Conservation (phyloP, 495 filamentous ascomycete genomes). For the Astrocystis sublimbata region DNA sequence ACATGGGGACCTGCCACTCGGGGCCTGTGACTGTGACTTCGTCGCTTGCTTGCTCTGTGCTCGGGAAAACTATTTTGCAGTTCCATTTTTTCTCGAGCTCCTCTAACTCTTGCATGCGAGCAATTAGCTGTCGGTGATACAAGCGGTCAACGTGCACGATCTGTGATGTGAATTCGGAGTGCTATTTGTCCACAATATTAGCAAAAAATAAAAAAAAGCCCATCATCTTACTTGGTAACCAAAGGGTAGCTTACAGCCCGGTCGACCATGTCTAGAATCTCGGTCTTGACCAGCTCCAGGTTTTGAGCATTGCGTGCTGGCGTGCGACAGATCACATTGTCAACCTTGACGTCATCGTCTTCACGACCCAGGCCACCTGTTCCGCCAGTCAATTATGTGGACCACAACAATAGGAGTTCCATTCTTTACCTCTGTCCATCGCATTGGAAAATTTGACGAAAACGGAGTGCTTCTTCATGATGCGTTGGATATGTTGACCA, state of each 20-base stretch:
- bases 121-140: conserved; percentile 89
- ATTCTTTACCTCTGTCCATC: conserved; percentile 75
- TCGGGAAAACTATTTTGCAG: conserved; percentile 96
- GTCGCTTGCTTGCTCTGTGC: conserved; percentile 95
- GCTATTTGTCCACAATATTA: conserved; percentile 45
- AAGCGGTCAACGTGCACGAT: conserved; percentile 90
- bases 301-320: conserved; percentile 96
- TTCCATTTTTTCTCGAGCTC: conserved; percentile 98
- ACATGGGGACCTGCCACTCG: conserved; percentile 94
- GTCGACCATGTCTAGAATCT: conserved; percentile 99
- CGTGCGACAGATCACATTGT: conserved; percentile 98
- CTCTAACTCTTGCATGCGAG: conserved; percentile 83
- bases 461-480: conserved; percentile 99
- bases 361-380: conserved; percentile 84
- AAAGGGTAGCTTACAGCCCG: conserved; percentile 69
- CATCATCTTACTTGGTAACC: conserved; percentile 10
- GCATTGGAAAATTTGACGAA: conserved; percentile 99
- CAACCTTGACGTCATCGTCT: conserved; percentile 96
- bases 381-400: not conserved
- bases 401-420: not conserved
- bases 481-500: conserved; percentile 97
- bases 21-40: conserved; percentile 92
- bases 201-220: too few species aligned
- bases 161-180: conserved; percentile 94
- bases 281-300: conserved; percentile 93